These are phyloP conservation scores for Phoenix roebelenii DNA, from an alignment of 176 grass and related monocot genomes.

Conservation along the genomic window DNA sequence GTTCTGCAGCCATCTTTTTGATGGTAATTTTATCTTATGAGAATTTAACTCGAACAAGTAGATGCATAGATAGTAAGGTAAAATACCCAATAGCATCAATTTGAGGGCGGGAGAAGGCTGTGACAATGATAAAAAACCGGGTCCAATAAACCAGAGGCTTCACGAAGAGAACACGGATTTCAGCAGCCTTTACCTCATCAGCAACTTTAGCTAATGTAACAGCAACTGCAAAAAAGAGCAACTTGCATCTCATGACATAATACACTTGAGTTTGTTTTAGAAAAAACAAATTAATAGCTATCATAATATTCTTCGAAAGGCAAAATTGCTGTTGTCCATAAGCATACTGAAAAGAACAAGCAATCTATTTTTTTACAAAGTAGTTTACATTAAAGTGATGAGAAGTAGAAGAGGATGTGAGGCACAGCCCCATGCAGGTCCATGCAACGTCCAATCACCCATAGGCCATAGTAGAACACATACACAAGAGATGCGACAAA, in stretches of 20 bases:
- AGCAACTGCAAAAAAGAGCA: slow-evolving; percentile 44
- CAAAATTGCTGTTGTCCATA: too few species aligned
- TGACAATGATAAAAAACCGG: slow-evolving; percentile 88
- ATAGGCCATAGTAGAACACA: too few species aligned
- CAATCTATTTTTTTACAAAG: too few species aligned
- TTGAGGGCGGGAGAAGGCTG: slow-evolving; percentile 90
- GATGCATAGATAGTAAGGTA: not conserved
- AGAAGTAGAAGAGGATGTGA: too few species aligned
- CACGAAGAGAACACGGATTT: slow-evolving; percentile 73
- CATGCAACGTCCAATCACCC: too few species aligned
- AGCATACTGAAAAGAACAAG: too few species aligned
- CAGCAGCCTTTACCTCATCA: slow-evolving; percentile 77
- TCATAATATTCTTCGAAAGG: not conserved
- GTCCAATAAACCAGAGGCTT: slow-evolving; percentile 96
- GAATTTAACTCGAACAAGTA: not conserved
- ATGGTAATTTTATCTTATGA: too few species aligned
- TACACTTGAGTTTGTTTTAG: not conserved
- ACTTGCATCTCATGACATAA: not conserved
- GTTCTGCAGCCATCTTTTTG: too few species aligned
- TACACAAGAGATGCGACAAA: too few species aligned
- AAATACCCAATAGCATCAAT: slow-evolving; percentile 83
- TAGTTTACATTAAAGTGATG: too few species aligned
- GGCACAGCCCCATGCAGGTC: too few species aligned
- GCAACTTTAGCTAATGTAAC: slow-evolving; percentile 75
- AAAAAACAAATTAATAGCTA: not conserved